Evolutionary conservation across 495 filamentous ascomycete species (phyloP).

Genomic region (Xylaria scruposa): DNA sequence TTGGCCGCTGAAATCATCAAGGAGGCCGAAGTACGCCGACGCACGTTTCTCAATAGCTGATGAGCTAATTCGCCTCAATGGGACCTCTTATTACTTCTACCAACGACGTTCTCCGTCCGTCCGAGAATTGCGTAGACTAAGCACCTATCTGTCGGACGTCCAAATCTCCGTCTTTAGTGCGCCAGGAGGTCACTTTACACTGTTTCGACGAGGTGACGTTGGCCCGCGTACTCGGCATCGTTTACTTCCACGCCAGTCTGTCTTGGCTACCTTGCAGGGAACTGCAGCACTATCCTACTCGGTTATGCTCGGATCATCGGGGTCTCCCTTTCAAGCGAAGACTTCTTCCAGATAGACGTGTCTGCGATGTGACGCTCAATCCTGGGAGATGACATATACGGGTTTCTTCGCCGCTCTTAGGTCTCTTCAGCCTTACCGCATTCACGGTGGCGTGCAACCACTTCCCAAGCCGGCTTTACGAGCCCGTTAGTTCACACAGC

Average conservation of each 20-base stretch:
- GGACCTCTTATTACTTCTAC: slow-evolving; percentile 24
- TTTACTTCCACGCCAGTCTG: slow-evolving; percentile 35
- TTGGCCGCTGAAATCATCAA: slow-evolving; percentile 78
- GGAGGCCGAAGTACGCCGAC: slow-evolving; percentile 75
- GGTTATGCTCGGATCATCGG: slow-evolving; percentile 37
- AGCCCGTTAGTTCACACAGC: slow-evolving; percentile 22
- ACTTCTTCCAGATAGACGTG: slow-evolving; percentile 40
- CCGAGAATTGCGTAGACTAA: slow-evolving; percentile 14
- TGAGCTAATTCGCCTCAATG: slow-evolving; percentile 15
- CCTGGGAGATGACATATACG: slow-evolving; percentile 28
- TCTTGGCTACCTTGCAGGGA: slow-evolving; percentile 34
- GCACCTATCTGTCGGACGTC: slow-evolving; percentile 17
- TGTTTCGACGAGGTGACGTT: slow-evolving; percentile 8
- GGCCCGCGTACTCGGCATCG: slow-evolving; percentile 32
- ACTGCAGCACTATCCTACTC: slow-evolving; percentile 32
- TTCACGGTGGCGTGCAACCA: slow-evolving; percentile 30
- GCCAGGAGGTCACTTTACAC: slow-evolving; percentile 13
- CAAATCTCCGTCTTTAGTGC: background rate
- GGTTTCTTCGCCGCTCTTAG: slow-evolving; percentile 32
- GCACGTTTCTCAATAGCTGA: slow-evolving; percentile 57
- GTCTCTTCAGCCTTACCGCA: slow-evolving; percentile 39
- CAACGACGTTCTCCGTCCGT: slow-evolving; percentile 30
- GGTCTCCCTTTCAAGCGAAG: slow-evolving; percentile 35
- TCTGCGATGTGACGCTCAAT: slow-evolving; percentile 39
- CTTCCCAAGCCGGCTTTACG: slow-evolving; percentile 31